Base-by-base conservation (phyloP, 441 rosid genomes). In the Croton setiger region DNA sequence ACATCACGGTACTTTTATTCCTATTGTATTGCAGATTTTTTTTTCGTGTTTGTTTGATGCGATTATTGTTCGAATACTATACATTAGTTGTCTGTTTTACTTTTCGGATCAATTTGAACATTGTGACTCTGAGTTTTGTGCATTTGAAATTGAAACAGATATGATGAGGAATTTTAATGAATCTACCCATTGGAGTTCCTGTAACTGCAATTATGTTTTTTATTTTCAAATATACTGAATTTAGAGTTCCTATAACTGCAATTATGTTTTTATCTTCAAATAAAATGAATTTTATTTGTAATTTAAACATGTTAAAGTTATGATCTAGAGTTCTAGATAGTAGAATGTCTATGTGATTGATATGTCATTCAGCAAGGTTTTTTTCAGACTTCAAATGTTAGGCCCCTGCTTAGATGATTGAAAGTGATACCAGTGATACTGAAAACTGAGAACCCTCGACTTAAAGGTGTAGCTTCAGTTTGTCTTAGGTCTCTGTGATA, bases 1-100 rank as follows among this genome's bases (percentile, higher is more conserved):
- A 23, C 95, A 89, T 75, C 95, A 87, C 64, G 92, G 92, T 88
- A 54, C 36, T 1, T 67, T 39, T 12, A 14, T 56, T 8, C 0
- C 23, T 71, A 15, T 31, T 7, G 31, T 58, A 20, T 23, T 36
- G 20, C 23, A 8, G 21, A 18, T 21, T 41, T 4, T 55, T 53
- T 64, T 39, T 3, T 47, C 4, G 17, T 64, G 5, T 4, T 15
- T 20, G 14, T 20, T 18, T 11, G 3, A 7, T 60, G 53, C 43
- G 36, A 4, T 55, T 55, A n/a, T 27, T 55, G 7, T 4, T 12
- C 31, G 27, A 47, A 2, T 49, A 21, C 17, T 59, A 31, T 7
- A 3, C 43, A 31, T 4, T 53, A 15, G 15, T 45, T 12, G 13
- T 31, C 7, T 15, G 17, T 47, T 13, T 63, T 27, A 20, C 12